Conservation (phyloP, 306 rosid genomes). For the Rosa lucieae region DNA sequence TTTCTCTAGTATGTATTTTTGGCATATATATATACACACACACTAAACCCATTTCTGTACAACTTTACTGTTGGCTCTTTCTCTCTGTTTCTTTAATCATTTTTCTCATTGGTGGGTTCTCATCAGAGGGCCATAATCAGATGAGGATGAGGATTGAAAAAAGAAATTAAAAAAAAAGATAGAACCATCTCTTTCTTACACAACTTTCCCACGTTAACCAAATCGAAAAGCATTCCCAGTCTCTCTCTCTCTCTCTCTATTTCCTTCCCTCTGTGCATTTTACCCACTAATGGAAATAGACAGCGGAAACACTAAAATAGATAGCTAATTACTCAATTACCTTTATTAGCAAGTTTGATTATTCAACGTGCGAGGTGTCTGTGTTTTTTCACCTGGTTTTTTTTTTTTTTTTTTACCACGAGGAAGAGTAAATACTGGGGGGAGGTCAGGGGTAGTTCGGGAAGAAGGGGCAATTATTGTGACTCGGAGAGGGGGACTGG, state of each 20-base stretch:
- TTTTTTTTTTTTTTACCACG: constrained; percentile 29
- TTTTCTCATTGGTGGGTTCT: neutral
- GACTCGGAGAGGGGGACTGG: neutral
- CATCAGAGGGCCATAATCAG: neutral
- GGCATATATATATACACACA: neutral
- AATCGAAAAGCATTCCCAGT: constrained; percentile 76
- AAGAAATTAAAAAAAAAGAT: constrained; percentile 24
- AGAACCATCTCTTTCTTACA: constrained; percentile 68
- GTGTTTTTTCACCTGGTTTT: constrained; percentile 19
- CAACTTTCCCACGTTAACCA: constrained; percentile 95
- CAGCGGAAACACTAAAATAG: constrained; percentile 49
- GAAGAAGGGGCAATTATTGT: neutral
- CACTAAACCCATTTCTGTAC: neutral
- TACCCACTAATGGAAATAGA: constrained; percentile 68
- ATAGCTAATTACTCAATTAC: constrained; percentile 48
- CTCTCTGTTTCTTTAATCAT: neutral
- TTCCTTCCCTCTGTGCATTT: constrained; percentile 25
- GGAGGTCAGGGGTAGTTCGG: constrained; percentile 29
- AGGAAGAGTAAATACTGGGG: constrained; percentile 9
- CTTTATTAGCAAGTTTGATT: constrained; percentile 34
- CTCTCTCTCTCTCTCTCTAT: constrained; percentile 26
- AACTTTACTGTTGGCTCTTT: neutral
- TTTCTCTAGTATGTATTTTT: neutral
- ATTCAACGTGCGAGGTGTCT: constrained; percentile 29
- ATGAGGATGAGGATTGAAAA: neutral